phyloP scores from a whole-genome alignment of 2,329 filamentous ascomycete genomes.

The Botrytis byssoidea region DNA sequence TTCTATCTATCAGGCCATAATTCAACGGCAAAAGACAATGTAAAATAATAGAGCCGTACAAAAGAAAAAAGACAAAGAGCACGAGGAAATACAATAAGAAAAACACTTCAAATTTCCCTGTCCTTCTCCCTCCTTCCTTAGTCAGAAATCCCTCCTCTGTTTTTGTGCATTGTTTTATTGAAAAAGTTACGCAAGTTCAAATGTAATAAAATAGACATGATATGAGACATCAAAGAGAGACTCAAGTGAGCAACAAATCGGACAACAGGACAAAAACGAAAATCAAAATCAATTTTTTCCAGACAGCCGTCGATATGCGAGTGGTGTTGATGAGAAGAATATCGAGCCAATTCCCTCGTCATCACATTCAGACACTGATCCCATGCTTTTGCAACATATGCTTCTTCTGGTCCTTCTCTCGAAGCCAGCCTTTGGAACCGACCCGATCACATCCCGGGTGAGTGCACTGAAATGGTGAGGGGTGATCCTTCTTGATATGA shows the following conservation, averaged over 20 bases:
- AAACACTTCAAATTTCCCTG: background rate
- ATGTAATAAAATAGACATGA: background rate
- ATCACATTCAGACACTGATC: background rate
- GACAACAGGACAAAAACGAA: background rate
- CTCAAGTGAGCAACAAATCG: background rate
- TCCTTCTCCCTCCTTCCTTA: background rate
- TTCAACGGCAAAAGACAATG: background rate
- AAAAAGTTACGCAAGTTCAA: background rate
- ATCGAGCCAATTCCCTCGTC: no score
- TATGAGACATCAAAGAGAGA: no score
- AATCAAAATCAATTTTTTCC: background rate
- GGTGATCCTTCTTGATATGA: conserved; percentile 28
- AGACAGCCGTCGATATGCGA: background rate
- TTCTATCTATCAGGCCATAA: background rate
- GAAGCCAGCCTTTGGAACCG: conserved; percentile 27
- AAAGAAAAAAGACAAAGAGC: background rate
- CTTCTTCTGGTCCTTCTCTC: conserved; percentile 26
- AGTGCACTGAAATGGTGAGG: conserved; percentile 25
- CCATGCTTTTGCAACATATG: conserved; percentile 20
- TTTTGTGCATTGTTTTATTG: background rate
- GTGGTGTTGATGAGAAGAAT: no score
- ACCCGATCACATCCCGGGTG: conserved; percentile 26
- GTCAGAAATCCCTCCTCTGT: background rate
- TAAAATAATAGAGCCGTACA: background rate
- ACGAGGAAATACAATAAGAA: background rate